Base-by-base conservation (phyloP, 345 rosid genomes). In the Populus simonii region DNA sequence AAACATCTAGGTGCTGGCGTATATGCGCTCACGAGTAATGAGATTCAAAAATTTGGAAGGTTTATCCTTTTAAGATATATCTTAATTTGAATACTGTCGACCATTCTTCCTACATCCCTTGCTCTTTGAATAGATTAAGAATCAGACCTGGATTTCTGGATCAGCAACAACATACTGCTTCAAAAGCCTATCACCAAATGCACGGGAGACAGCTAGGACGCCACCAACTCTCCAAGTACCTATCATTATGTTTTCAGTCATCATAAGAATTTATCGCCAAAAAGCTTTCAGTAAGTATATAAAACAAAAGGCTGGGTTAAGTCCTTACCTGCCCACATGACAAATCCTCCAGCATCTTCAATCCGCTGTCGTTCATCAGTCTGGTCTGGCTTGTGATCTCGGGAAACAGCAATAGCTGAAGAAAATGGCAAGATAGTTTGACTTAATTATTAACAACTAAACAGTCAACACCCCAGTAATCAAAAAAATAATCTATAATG, bases 181-280 rank as follows among this genome's bases (percentile, higher is more conserved):
- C 89, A 96, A 83, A 76, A 91, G 91, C 81, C 95, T 86, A 84
- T 94, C 99, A 71, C 99, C 99, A 90, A 96, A 96, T 73, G 99
- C 99, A 76, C 99, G 99, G 74, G 99, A 96, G 80, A 96, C 98
- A 25, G 99, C 99, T 83, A 96, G 99, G 68, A 96, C 99, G 25
- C 99, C 99, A 69, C 97, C 99, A 72, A 96, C 99, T 86, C 99
- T 90, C 99, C 99, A 96, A 67, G 99, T 96, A 76, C 99, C 99
- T 96, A 75, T 66, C 33, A 27, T 79, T 3, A 70, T 8, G 55
- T 55, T 74, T 78, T 57, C 80, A 76, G 47, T 68, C 39, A 72
- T 66, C 25, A 75, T 49, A 47, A 72, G 66, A 73, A 15, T 47
- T 66, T 11, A 70, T 17, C 55, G 39, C 20, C 2, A 9, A 12